Conservation (phyloP, 2,329 filamentous ascomycete species). For the Colletotrichum abscissum region DNA sequence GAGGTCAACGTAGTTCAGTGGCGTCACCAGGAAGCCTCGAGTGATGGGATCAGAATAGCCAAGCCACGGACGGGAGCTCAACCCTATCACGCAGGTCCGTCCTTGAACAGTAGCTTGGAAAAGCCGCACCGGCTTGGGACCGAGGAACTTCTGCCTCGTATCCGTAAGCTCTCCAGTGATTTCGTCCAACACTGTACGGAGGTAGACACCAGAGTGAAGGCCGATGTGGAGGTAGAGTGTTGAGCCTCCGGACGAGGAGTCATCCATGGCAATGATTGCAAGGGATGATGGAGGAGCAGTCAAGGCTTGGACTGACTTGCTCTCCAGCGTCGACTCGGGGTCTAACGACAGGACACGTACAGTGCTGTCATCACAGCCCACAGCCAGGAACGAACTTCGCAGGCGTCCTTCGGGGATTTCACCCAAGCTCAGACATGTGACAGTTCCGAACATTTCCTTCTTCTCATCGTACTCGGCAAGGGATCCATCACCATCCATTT, state of each 20-base stretch:
- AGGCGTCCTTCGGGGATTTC: conserved; percentile 91
- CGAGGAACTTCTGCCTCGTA: conserved; percentile 93
- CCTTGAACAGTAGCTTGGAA: conserved; percentile 91
- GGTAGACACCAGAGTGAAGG: conserved; percentile 93
- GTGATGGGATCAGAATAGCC: conserved; percentile 91
- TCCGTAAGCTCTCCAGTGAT: conserved; percentile 95
- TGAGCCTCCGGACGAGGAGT: conserved; percentile 88
- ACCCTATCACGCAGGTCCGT: conserved; percentile 85
- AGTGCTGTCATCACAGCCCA: conserved; percentile 96
- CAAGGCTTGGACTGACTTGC: conserved; percentile 92
- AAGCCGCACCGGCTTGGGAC: conserved; percentile 88
- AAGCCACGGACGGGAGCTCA: conserved; percentile 96
- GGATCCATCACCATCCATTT: conserved; percentile 92
- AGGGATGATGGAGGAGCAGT: conserved; percentile 90
- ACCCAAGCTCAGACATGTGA: conserved; percentile 93
- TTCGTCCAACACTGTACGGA: conserved; percentile 94
- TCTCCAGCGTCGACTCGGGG: conserved; percentile 89
- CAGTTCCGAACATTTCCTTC: conserved; percentile 93
- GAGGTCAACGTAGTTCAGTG: conserved; percentile 86
- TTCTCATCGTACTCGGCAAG: conserved; percentile 95
- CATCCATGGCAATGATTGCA: conserved; percentile 94
- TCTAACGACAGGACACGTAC: conserved; percentile 92
- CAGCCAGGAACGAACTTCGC: conserved; percentile 91
- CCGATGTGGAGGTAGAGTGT: conserved; percentile 97
- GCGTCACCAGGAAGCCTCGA: conserved; percentile 90